These are phyloP conservation scores for Monilinia fructicola DNA, from an alignment of 2,329 filamentous ascomycete genomes.

Conservation along the genomic window DNA sequence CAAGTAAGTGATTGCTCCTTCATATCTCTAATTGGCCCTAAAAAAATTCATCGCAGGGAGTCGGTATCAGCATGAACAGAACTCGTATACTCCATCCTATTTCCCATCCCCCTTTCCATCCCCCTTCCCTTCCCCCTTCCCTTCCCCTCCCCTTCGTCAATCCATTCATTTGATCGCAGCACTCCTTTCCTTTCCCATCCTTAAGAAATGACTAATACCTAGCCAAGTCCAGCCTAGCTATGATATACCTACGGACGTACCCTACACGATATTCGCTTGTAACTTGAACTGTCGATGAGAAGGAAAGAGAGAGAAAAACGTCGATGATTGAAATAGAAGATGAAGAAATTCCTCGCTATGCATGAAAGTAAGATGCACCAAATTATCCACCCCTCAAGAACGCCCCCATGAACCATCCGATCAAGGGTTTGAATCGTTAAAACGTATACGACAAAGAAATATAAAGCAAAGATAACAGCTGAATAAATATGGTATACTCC, in stretches of 20 bases:
- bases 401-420: conserved; percentile 5
- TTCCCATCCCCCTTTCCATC: background rate
- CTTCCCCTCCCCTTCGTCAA: background rate
- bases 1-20: background rate
- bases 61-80: background rate
- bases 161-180: background rate
- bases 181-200: background rate
- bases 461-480: conserved; percentile 8
- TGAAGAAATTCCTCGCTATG: conserved; percentile 26
- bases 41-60: background rate
- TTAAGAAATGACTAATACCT: background rate
- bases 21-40: background rate
- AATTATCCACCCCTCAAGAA: background rate
- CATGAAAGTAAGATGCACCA: conserved; percentile 12
- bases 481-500: conserved; percentile 19
- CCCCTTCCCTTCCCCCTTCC: background rate
- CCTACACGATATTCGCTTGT: conserved; percentile 2
- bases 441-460: conserved; percentile 9
- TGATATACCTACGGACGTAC: conserved; percentile 4
- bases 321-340: no score
- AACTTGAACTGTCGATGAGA: background rate
- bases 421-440: background rate
- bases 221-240: background rate
- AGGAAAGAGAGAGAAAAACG: no score
- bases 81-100: background rate